Conservation (phyloP, 345 rosid genomes). For the Streptanthus diversifolius region DNA sequence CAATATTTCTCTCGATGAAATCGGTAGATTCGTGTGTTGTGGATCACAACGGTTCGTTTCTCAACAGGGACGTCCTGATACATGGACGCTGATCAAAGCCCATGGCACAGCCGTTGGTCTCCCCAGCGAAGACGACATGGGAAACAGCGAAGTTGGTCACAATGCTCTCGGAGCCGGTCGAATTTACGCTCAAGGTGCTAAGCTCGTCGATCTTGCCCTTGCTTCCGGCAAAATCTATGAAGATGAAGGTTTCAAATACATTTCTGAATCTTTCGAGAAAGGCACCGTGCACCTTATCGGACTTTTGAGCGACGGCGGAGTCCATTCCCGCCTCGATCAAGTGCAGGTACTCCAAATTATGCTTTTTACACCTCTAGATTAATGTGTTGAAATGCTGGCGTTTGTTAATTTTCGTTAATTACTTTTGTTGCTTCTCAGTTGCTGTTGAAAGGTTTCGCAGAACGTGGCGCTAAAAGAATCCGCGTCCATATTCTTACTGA, state of each 20-base stretch:
- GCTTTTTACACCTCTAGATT: not conserved
- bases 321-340: slow-evolving; percentile 95
- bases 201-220: slow-evolving; percentile 91
- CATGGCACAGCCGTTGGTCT: slow-evolving; percentile 94
- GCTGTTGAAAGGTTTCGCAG: slow-evolving; percentile 74
- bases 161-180: slow-evolving; percentile 98
- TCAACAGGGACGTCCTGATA: slow-evolving; percentile 58
- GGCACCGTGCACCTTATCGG: slow-evolving; percentile 88
- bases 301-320: slow-evolving; percentile 90
- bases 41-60: not conserved
- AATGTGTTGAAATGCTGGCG: not conserved
- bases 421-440: slow-evolving; percentile 40
- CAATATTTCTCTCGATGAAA: not conserved
- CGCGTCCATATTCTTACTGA: slow-evolving; percentile 95
- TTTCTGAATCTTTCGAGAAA: slow-evolving; percentile 51
- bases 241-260: slow-evolving; percentile 78
- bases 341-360: slow-evolving; percentile 48
- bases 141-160: slow-evolving; percentile 99
- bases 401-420: not conserved
- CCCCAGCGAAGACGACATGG: slow-evolving; percentile 97
- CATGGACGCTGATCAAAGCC: slow-evolving; percentile 86
- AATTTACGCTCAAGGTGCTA: slow-evolving; percentile 94
- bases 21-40: not conserved
- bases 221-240: slow-evolving; percentile 82
- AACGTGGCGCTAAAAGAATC: slow-evolving; percentile 83